These are phyloP conservation scores for Linnemannia hyalina DNA, from an alignment of 192 early-diverging fungal genomes.

Conservation along the genomic window DNA sequence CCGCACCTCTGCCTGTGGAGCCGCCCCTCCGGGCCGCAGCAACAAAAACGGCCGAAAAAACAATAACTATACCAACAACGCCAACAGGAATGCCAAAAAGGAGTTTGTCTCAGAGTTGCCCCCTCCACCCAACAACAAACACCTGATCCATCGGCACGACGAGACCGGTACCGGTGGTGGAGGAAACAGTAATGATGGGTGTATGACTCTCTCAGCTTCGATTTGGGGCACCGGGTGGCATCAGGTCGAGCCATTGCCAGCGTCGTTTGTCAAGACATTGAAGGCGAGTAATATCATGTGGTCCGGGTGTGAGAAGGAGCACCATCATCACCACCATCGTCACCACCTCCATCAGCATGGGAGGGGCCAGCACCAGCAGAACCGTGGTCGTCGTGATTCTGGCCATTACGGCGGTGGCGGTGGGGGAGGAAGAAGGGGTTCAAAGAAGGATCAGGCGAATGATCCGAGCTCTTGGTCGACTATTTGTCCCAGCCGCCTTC, in stretches of 20 bases:
- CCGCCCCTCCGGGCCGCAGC: background rate
- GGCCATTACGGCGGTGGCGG: background rate
- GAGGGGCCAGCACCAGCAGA: background rate
- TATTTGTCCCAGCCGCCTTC: conserved; percentile 37
- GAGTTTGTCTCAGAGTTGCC: conserved; percentile 35
- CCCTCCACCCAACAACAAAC: conserved; percentile 18
- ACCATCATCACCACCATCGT: background rate
- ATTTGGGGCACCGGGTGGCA: conserved; percentile 55
- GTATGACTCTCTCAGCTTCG: conserved; percentile 29
- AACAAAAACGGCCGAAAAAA: conserved; percentile 7
- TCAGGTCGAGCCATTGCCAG: conserved; percentile 48
- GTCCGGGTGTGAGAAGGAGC: conserved; percentile 31
- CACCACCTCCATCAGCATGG: background rate
- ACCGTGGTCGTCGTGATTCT: background rate
- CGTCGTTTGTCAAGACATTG: conserved; percentile 42
- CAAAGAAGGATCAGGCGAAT: background rate
- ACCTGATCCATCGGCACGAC: background rate
- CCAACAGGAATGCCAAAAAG: background rate
- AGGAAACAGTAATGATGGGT: background rate
- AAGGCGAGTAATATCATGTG: conserved; percentile 30
- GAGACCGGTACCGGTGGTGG: background rate
- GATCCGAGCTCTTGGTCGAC: conserved; percentile 37
- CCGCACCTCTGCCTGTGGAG: conserved; percentile 34
- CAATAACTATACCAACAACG: conserved; percentile 2
- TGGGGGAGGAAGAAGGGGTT: background rate